These are phyloP conservation scores for Petrea volubilis DNA, from an alignment of 257 asterid genomes.

Conservation along the genomic window DNA sequence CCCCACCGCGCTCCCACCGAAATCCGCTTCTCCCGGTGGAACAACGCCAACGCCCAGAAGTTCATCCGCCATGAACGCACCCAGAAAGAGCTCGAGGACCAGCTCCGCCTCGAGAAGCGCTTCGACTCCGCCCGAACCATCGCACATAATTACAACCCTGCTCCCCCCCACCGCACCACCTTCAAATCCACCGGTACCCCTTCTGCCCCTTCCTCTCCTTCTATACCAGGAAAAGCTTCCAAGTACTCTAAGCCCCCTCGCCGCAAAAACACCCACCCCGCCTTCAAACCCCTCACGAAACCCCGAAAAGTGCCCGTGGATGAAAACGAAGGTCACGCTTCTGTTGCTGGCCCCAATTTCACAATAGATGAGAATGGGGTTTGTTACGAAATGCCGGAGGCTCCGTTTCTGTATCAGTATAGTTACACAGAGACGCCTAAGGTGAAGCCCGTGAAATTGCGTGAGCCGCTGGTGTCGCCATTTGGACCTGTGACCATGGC, in stretches of 20 bases:
- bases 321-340: slow-evolving; percentile 12
- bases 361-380: slow-evolving; percentile 71
- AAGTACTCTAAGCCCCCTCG: slow-evolving; percentile 61
- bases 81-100: slow-evolving; percentile 82
- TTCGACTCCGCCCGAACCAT: slow-evolving; percentile 68
- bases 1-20: slow-evolving; percentile 56
- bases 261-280: slow-evolving; percentile 47
- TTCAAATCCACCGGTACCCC: slow-evolving; percentile 87
- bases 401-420: slow-evolving; percentile 88
- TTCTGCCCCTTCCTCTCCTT: slow-evolving; percentile 79
- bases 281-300: slow-evolving; percentile 46
- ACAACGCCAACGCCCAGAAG: slow-evolving; percentile 93
- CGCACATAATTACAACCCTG: slow-evolving; percentile 68
- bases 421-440: slow-evolving; percentile 97
- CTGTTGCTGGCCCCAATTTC: slow-evolving; percentile 41
- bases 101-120: slow-evolving; percentile 70
- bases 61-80: slow-evolving; percentile 54
- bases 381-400: slow-evolving; percentile 71
- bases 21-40: slow-evolving; percentile 93
- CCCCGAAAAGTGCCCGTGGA: slow-evolving; percentile 34
- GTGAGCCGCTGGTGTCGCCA: slow-evolving; percentile 89
- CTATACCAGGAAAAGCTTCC: slow-evolving; percentile 79
- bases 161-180: slow-evolving; percentile 69
- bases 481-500: slow-evolving; percentile 78
- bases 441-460: slow-evolving; percentile 67